A percentile compares a stretch with the other conserved stretches of the same genome.
phyloP scores from a whole-genome alignment of 176 grass and related monocot genomes.

The Chrysopogon serrulatus region DNA sequence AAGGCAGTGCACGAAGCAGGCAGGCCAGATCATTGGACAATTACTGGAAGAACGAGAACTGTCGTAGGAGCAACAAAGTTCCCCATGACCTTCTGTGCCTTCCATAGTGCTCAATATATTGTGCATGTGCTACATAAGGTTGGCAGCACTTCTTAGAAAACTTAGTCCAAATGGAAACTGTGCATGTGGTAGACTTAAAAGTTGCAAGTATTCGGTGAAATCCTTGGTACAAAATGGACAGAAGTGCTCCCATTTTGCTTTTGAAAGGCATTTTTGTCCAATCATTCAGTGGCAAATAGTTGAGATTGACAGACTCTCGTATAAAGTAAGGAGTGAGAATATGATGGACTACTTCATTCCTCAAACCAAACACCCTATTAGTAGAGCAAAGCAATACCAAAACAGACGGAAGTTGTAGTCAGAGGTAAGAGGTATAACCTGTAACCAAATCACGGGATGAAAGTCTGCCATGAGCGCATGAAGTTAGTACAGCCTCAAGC shows the following conservation, averaged over 20 bases:
- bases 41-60: not conserved
- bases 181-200: not conserved
- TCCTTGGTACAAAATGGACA: not conserved
- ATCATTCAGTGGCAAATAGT: too few relatives aligned
- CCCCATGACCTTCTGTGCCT: not conserved
- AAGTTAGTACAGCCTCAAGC: constrained; percentile 72
- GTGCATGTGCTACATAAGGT: not conserved
- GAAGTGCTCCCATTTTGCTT: not conserved
- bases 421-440: constrained; percentile 33
- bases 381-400: not conserved
- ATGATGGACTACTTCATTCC: too few relatives aligned
- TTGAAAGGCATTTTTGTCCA: too few relatives aligned
- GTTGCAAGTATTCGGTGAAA: not conserved
- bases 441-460: constrained; percentile 77
- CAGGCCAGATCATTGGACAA: not conserved
- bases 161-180: not conserved
- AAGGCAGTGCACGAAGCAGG: not conserved
- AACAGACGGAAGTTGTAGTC: not conserved
- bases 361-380: not conserved
- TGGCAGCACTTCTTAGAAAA: not conserved
- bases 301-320: too few relatives aligned
- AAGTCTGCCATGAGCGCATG: constrained; percentile 72
- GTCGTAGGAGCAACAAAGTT: not conserved
- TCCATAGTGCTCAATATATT: not conserved
- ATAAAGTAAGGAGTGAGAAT: too few relatives aligned